Conservation (phyloP, 2,329 filamentous ascomycete species). For the Thielaviopsis musarum region DNA sequence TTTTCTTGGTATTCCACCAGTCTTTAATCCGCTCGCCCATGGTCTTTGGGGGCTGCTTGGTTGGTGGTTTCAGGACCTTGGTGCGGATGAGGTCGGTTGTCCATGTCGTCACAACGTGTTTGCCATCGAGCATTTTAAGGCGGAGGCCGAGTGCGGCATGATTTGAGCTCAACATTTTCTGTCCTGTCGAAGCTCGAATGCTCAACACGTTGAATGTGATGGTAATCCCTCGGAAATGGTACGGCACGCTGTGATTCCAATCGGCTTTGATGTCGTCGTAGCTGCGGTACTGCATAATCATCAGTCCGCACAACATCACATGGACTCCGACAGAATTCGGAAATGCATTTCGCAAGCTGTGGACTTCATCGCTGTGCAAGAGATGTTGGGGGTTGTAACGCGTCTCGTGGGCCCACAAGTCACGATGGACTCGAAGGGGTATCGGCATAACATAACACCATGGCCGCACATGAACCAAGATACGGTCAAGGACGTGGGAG, state of each 20-base stretch:
- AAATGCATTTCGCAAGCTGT: neutral
- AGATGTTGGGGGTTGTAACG: slow-evolving; percentile 1
- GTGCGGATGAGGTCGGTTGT: slow-evolving; percentile 6
- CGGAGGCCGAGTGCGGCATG: slow-evolving; percentile 3
- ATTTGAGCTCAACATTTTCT: neutral
- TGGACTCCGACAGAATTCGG: slow-evolving; percentile 2
- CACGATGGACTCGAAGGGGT: neutral
- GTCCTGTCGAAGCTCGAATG: slow-evolving; percentile 3
- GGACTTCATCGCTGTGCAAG: neutral
- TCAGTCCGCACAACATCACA: slow-evolving; percentile 1
- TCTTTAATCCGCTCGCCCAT: neutral
- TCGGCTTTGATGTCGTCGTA: slow-evolving; percentile 1
- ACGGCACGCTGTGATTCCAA: slow-evolving; percentile 2
- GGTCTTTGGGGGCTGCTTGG: neutral
- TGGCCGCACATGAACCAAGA: slow-evolving; percentile 1
- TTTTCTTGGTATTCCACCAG: neutral
- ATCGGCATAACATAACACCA: slow-evolving; percentile 6
- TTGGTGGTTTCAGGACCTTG: neutral
- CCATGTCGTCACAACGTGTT: slow-evolving; percentile 3
- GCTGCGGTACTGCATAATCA: slow-evolving; percentile 1
- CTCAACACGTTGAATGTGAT: slow-evolving; percentile 6
- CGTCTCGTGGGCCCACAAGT: neutral
- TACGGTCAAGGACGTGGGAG: neutral
- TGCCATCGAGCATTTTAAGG: neutral
- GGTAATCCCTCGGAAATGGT: slow-evolving; percentile 2